Evolutionary conservation across 257 asterid species (phyloP).

Genomic region (Solanum rostratum): DNA sequence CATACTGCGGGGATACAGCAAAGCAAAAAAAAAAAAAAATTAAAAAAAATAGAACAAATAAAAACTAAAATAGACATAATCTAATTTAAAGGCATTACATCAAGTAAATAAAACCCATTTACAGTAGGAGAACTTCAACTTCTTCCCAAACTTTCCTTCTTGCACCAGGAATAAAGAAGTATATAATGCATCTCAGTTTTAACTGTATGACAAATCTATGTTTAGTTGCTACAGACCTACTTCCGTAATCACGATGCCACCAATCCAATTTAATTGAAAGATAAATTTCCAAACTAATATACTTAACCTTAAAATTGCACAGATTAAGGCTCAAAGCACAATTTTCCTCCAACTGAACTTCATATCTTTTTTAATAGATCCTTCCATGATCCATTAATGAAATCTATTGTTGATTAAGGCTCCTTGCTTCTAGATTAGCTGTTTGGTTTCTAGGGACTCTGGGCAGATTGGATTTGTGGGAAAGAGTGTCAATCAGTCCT

Average conservation of each 20-base stretch:
- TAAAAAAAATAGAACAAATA: neutral
- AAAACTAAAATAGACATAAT: neutral
- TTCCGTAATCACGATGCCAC: neutral
- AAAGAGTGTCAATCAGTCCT: neutral
- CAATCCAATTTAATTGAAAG: neutral
- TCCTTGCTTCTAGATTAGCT: neutral
- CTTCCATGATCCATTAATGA: neutral
- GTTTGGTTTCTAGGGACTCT: neutral
- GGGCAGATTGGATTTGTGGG: neutral
- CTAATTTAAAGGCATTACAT: neutral
- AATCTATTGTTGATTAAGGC: neutral
- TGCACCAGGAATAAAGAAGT: neutral
- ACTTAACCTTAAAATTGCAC: neutral
- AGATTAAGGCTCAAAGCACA: neutral
- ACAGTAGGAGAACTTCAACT: neutral
- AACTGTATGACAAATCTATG: neutral
- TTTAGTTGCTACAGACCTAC: neutral
- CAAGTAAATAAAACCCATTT: neutral
- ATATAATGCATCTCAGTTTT: neutral
- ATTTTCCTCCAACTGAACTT: neutral
- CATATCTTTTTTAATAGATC: neutral
- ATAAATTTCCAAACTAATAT: neutral
- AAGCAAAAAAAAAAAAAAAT: neutral
- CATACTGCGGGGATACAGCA: neutral
- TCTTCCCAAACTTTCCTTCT: neutral